These are phyloP conservation scores for Penicillium sp. DNA, from an alignment of 2,329 filamentous ascomycete species.

Conservation along the genomic window DNA sequence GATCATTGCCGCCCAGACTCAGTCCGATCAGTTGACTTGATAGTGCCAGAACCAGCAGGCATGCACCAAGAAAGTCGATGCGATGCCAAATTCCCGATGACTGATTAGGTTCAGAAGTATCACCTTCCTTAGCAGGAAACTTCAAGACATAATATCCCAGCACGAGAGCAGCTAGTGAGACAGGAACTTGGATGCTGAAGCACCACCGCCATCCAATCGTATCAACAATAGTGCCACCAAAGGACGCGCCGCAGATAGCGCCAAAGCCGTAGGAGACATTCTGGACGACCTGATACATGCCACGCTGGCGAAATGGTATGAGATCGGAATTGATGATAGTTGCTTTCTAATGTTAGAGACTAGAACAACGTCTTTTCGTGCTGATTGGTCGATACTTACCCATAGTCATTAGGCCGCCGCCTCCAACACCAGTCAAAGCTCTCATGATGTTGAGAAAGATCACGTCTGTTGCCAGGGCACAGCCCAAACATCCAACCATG, in stretches of 20 bases:
- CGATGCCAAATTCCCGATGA: constrained; percentile 44
- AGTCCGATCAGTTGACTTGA: constrained; percentile 49
- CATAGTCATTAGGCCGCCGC: constrained; percentile 64
- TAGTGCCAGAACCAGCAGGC: constrained; percentile 54
- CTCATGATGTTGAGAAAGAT: constrained; percentile 64
- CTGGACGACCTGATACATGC: constrained; percentile 62
- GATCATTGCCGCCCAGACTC: constrained; percentile 43
- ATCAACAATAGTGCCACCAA: constrained; percentile 43
- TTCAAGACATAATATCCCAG: constrained; percentile 51
- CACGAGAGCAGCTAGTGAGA: constrained; percentile 52
- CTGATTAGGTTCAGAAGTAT: not conserved
- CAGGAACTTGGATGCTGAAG: constrained; percentile 57
- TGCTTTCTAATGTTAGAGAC: constrained; percentile 24
- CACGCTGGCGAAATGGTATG: constrained; percentile 66
- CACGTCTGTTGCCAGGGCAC: constrained; percentile 61
- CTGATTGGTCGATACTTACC: constrained; percentile 29
- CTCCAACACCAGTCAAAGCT: constrained; percentile 66
- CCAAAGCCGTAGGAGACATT: constrained; percentile 59
- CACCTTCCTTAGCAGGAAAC: constrained; percentile 33
- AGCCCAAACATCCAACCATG: constrained; percentile 60
- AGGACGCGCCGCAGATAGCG: constrained; percentile 50
- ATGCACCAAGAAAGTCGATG: constrained; percentile 54
- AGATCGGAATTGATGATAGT: constrained; percentile 68
- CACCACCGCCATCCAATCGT: constrained; percentile 46
- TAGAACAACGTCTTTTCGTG: not conserved